phyloP scores from a whole-genome alignment of 164 flowering plant species.

The Sextonia rubra region DNA sequence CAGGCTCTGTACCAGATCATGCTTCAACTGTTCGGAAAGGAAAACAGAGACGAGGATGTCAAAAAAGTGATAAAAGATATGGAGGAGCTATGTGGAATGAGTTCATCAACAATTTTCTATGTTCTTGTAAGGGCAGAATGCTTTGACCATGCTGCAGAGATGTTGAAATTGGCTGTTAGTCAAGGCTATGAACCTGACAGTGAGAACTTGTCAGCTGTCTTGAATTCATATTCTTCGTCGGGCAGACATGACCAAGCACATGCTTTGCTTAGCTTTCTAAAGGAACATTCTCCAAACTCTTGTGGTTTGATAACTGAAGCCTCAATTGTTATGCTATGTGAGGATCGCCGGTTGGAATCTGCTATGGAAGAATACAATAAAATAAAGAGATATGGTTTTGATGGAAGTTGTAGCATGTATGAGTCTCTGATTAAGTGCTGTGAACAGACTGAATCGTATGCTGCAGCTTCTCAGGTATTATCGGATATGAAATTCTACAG shows the following conservation, averaged over 20 bases:
- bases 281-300: constrained; percentile 3
- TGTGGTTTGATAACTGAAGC: constrained; percentile 10
- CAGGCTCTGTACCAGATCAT: constrained; percentile 46
- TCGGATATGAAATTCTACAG: constrained; percentile 76
- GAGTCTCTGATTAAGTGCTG: constrained; percentile 68
- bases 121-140: constrained; percentile 70
- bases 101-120: constrained; percentile 46
- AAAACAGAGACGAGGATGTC: constrained; percentile 42
- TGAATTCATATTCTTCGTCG: constrained; percentile 60
- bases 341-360: constrained; percentile 11
- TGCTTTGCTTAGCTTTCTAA: constrained; percentile 22
- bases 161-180: constrained; percentile 48
- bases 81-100: constrained; percentile 50
- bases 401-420: constrained; percentile 46
- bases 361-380: constrained; percentile 45
- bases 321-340: constrained; percentile 11
- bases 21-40: constrained; percentile 49
- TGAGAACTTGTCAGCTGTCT: constrained; percentile 48
- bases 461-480: constrained; percentile 74
- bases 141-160: constrained; percentile 55
- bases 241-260: constrained; percentile 57
- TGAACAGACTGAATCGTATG: constrained; percentile 40
- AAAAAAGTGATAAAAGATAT: constrained; percentile 55
- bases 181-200: constrained; percentile 49
- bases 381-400: constrained; percentile 22